These are phyloP conservation scores for Trametes punicea DNA, from an alignment of 768 basidiomycete species.

Conservation along the genomic window DNA sequence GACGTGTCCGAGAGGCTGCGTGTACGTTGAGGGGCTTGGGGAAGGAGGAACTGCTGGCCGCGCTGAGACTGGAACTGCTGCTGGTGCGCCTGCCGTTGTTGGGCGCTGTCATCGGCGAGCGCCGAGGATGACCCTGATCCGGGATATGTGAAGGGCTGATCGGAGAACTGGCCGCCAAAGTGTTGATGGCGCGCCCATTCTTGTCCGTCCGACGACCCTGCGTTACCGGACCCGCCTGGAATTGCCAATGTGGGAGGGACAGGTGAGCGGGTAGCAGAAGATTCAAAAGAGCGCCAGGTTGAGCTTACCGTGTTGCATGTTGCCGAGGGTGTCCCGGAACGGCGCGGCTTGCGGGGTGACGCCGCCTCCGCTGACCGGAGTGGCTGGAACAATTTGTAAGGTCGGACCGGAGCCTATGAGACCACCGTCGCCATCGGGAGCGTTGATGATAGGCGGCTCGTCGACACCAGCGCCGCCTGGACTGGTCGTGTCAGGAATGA, in stretches of 20 bases:
- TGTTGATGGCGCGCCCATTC: conserved; percentile 17
- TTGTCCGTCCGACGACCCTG: conserved; percentile 7
- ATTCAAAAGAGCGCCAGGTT: neutral
- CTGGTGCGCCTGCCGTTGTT: conserved; percentile 9
- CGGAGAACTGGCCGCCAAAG: conserved; percentile 17
- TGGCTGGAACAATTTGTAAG: conserved; percentile 80
- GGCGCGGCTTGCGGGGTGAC: conserved; percentile 43
- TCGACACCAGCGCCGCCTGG: conserved; percentile 32
- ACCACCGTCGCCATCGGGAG: conserved; percentile 55
- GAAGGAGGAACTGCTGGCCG: conserved; percentile 31
- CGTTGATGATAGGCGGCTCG: conserved; percentile 56
- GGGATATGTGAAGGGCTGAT: conserved; percentile 16
- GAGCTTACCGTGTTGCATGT: conserved; percentile 49
- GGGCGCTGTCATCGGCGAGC: conserved; percentile 16
- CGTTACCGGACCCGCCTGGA: conserved; percentile 8
- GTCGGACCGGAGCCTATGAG: conserved; percentile 50
- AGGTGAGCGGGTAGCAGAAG: neutral
- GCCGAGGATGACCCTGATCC: conserved; percentile 18
- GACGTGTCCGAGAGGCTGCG: conserved; percentile 63
- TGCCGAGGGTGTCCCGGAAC: conserved; percentile 51
- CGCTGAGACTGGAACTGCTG: conserved; percentile 13
- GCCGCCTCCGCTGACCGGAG: conserved; percentile 67
- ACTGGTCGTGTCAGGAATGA: conserved; percentile 56
- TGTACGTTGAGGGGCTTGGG: conserved; percentile 37
- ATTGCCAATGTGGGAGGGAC: neutral